phyloP scores from a whole-genome alignment of 2,329 filamentous ascomycete species.

The Ophiostoma sp. region DNA sequence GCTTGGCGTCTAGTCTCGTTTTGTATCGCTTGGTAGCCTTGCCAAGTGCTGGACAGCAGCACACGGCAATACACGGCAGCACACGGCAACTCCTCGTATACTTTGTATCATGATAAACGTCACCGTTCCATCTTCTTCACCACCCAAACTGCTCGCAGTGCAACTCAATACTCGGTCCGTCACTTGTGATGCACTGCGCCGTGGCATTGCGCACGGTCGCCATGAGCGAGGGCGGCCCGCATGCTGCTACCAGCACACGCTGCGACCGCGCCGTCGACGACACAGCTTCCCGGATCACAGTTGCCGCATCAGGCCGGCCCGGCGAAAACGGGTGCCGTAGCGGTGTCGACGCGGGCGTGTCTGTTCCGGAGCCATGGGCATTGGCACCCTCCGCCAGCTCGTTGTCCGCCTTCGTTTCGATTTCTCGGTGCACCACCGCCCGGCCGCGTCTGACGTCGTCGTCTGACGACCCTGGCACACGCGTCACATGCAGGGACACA shows the following conservation, averaged over 20 bases:
- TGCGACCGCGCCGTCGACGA: background rate
- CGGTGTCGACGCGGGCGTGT: background rate
- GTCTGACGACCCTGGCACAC: background rate
- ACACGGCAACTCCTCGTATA: too few relatives aligned
- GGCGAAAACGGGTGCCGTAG: background rate
- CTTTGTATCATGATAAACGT: too few relatives aligned
- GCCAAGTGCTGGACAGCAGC: too few relatives aligned
- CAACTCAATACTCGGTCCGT: background rate
- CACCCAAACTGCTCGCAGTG: conserved; percentile 6
- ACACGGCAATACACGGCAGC: too few relatives aligned
- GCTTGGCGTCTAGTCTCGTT: too few relatives aligned
- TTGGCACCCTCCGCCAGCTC: background rate
- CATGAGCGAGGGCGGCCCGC: background rate
- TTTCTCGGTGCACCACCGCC: too few relatives aligned
- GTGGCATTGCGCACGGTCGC: background rate
- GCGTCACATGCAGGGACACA: background rate
- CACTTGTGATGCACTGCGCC: background rate
- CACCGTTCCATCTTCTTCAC: background rate
- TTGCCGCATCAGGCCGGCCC: background rate
- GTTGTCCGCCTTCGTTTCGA: background rate
- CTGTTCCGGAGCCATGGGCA: background rate
- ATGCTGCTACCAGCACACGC: background rate
- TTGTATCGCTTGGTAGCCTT: too few relatives aligned
- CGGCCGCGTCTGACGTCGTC: too few relatives aligned
- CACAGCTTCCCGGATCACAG: background rate